phyloP scores from a whole-genome alignment of 768 basidiomycete genomes.

The Kockovaella imperatae region DNA sequence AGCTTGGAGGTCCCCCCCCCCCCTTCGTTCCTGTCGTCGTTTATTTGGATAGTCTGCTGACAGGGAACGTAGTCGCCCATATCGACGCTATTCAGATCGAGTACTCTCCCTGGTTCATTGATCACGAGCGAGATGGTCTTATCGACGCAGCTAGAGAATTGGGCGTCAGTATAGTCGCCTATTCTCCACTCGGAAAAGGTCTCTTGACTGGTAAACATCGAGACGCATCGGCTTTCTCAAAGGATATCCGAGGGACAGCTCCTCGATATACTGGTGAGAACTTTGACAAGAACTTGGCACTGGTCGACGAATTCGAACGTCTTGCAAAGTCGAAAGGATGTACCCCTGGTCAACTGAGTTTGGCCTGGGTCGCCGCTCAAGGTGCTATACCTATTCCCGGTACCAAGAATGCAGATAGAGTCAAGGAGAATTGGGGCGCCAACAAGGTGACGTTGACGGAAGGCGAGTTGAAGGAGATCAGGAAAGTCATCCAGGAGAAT shows the following conservation, averaged over 20 bases:
- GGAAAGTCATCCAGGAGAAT: conserved; percentile 37
- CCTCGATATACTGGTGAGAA: conserved; percentile 45
- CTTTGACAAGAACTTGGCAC: conserved; percentile 43
- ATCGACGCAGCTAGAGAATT: conserved; percentile 46
- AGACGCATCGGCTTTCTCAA: conserved; percentile 28
- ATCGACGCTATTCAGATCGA: conserved; percentile 42
- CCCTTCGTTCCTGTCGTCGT: not conserved
- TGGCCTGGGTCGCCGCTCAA: conserved; percentile 44
- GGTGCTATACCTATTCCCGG: conserved; percentile 43
- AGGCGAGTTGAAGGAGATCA: conserved; percentile 36
- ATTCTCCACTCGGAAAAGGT: conserved; percentile 47
- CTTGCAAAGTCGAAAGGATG: conserved; percentile 43
- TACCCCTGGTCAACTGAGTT: conserved; percentile 44
- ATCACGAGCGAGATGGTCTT: conserved; percentile 40
- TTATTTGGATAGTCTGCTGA: too few relatives aligned
- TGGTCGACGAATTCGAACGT: conserved; percentile 43
- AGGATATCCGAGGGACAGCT: conserved; percentile 35
- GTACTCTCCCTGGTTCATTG: conserved; percentile 37
- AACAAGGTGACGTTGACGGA: conserved; percentile 25
- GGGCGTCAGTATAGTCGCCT: conserved; percentile 48
- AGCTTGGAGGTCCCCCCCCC: conserved; percentile 1
- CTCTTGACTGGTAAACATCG: conserved; percentile 41
- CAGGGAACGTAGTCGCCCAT: conserved; percentile 17
- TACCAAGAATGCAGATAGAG: conserved; percentile 20
- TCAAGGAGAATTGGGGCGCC: conserved; percentile 39